Evolutionary conservation across 139 green algal species (phyloP), one percentile per base, ranked within the genome.

Genomic region (Tetraselmis striata): DNA sequence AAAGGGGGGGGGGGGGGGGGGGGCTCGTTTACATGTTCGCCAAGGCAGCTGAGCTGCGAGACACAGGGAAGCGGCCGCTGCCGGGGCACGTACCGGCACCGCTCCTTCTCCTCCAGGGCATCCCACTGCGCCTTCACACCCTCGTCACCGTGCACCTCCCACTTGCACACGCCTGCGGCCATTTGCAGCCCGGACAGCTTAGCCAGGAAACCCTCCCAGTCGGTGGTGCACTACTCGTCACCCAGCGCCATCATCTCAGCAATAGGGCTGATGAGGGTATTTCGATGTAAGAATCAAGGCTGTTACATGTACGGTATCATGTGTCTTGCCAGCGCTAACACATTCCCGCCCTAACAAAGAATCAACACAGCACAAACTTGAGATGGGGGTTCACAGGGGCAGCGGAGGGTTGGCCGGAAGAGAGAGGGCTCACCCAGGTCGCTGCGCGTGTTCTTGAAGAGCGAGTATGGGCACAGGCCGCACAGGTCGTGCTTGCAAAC

Each of bases 391-490:
- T n/a, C n/a, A n/a, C n/a, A n/a, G n/a, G n/a, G n/a, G n/a, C n/a
- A 67, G 45, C 11, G 18, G 45, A 67, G 45, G 45, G 45, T 5
- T 25, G 45, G 45, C 18, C 11, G 45, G 45, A 18, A 67, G 45
- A 18, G 45, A 18, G 45, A 26, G 45, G 28, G 79, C 87, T 78
- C 79, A 94, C 93, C 94, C 76, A 98, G 79, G 76, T 96, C 91
- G 80, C 88, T 94, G 79, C 90, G 92, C 1, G 94, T 98, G 83
- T 98, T 98, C 28, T 91, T 92, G 82, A 98, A 98, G 18, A 96
- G 82, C 23, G 85, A 86, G 28, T 89, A 85, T 0, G 87, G 85
- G 59, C 87, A 92, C 30, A 91, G 85, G 31, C 89, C 89, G 67
- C 59, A 84, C 1, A 92, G 28, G 67, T 84, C 85, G 59, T 83